Percentiles rank a stretch among this genome's conserved stretches.
phyloP scores from a whole-genome alignment of 2,329 filamentous ascomycete species.

The Fusarium sambucinum region DNA sequence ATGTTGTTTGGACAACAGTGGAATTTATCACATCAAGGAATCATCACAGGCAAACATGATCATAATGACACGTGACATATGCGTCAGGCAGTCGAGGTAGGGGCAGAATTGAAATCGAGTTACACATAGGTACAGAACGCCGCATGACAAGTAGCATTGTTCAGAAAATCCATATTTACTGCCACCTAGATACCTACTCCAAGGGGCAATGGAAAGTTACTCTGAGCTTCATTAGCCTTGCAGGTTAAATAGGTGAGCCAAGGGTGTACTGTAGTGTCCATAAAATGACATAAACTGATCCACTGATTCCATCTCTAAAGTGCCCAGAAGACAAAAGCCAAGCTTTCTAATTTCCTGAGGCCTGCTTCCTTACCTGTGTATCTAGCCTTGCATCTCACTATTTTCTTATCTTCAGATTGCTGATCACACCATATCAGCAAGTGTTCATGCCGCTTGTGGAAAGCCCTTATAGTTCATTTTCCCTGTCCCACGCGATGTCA shows the following conservation, averaged over 20 bases:
- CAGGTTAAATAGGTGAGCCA: not conserved
- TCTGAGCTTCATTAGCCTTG: not conserved
- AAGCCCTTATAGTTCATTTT: not conserved
- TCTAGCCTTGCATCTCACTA: not conserved
- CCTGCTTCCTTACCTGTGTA: not conserved
- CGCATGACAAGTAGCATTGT: not conserved
- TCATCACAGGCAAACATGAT: not conserved
- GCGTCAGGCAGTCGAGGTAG: not conserved
- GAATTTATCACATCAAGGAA: not conserved
- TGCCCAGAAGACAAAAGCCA: not conserved
- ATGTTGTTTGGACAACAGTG: constrained; percentile 3
- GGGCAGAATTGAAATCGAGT: not conserved
- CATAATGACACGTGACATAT: constrained; percentile 1
- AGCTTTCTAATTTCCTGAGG: not conserved
- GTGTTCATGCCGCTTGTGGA: not conserved
- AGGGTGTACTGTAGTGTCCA: not conserved
- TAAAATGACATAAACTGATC: not conserved
- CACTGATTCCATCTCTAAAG: not conserved
- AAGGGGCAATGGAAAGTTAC: not conserved
- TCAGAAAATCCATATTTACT: not conserved
- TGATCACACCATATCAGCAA: not conserved
- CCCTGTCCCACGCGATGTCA: not conserved
- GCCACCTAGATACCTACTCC: not conserved
- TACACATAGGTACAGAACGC: not conserved
- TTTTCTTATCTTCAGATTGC: not conserved